Base-by-base conservation (phyloP, 148 eudicot species). In the Spergularia marina region DNA sequence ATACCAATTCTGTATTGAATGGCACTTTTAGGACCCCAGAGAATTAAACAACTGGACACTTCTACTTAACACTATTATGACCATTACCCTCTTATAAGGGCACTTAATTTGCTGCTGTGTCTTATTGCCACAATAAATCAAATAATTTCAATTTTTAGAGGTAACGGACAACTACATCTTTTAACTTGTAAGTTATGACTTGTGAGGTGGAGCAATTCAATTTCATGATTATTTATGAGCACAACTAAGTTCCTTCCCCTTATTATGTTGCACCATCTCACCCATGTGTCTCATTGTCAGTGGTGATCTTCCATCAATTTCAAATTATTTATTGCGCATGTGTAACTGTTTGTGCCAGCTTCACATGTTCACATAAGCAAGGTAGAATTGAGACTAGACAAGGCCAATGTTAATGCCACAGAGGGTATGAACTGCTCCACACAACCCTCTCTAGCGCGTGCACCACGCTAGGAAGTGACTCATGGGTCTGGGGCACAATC, bases 41-140 rank as follows among this genome's bases (percentile, higher is more conserved):
- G 70, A n/a, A 49, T n/a, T 12, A 10, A 60, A 10, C 54, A 67
- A 20, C 54, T 51, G 71, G 71, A 68, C 51, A 68, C 30, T 47
- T 47, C 21, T 15, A 60, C 36, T n/a, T n/a, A 16, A 7, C 0
- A 59, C 3, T 61, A 40, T 65, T 47, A 20, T 68, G 53, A 68
- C 34, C 55, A 44, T 68, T 68, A 47, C 71, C 71, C n/a, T 12
- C 13, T n/a, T 9, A 18, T 11, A 21, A 68, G 25, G 71, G 15
- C 20, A 68, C 71, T 68, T 47, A 8, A 14, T 41, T 40, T 30
- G 14, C 2, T 64, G 68, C 39, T 44, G 25, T 59, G 20, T 57
- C 20, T 65, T 65, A 20, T 40, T 65, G 53, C 69, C 69, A 65
- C 71, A 68, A 68, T 68, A 68, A 68, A 68, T 47, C 25, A 14